Percentiles rank a stretch among this genome's conserved stretches.
Evolutionary conservation across 2,329 filamentous ascomycete genomes (phyloP).

Genomic region (Fusarium tjaetaba): DNA sequence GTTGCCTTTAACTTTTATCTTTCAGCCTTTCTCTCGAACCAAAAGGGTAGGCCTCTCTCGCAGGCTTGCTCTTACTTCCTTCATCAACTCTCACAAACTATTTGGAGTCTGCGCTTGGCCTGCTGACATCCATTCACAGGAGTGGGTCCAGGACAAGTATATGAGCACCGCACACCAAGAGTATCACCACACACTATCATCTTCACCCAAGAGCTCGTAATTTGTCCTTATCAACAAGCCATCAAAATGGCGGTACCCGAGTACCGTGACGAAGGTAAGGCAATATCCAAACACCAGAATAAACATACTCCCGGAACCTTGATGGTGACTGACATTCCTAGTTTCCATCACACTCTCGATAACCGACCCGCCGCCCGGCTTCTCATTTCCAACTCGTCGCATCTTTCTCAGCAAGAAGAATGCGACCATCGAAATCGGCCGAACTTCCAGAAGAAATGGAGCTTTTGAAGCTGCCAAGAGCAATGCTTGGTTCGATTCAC

Average conservation of each 20-base stretch:
- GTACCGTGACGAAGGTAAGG: constrained; percentile 41
- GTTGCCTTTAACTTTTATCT: constrained; percentile 18
- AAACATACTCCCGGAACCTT: neutral
- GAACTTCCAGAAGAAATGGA: constrained; percentile 55
- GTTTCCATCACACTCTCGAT: constrained; percentile 47
- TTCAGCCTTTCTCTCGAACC: constrained; percentile 3
- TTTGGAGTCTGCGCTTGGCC: constrained; percentile 11
- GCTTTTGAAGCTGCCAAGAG: constrained; percentile 49
- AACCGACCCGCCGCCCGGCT: constrained; percentile 30
- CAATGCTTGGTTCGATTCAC: constrained; percentile 76
- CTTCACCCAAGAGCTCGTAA: neutral
- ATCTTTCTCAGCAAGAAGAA: constrained; percentile 48
- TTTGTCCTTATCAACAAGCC: neutral
- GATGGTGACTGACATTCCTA: constrained; percentile 33
- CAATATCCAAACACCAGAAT: neutral
- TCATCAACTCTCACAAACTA: neutral
- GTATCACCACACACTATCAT: neutral
- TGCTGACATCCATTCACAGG: constrained; percentile 23
- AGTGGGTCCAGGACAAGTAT: constrained; percentile 1
- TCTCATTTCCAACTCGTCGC: constrained; percentile 42
- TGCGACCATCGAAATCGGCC: constrained; percentile 51
- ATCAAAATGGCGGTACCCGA: constrained; percentile 38
- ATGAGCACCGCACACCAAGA: neutral
- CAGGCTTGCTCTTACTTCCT: neutral
- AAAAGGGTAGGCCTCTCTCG: neutral